Evolutionary conservation across 331 rosid genomes (phyloP), one percentile per base, ranked within the genome.

Genomic region (Malus hybrid): DNA sequence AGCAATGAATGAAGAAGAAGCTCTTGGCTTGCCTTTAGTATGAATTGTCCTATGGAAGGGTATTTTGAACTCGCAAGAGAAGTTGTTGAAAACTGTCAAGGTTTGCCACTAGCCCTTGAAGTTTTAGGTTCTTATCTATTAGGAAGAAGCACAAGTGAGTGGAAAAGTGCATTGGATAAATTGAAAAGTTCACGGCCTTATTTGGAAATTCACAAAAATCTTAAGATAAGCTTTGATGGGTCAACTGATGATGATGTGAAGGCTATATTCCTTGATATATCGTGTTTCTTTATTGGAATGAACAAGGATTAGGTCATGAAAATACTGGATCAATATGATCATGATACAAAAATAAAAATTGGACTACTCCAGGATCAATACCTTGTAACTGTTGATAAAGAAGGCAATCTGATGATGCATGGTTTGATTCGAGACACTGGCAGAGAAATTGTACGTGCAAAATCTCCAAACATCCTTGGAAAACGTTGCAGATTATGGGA

Each of bases 361-460:
- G 29, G 29, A 28, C 3, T 64, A 4, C 82, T 83, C 7, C n/a
- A 60, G 20, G 19, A 64, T 0, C 71, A 56, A 6, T 36, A 67
- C 32, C 82, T 86, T 44, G 4, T 83, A n/a, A 78, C 52, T 0
- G 19, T 81, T 7, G 22, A 60, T 10, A 65, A 48, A 59, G 27
- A 33, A 0, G 79, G 42, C 57, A 79, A 83, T 19, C 64, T 32
- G 14, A 67, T 72, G 64, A 82, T 85, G 86, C 88, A 85, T 73
- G 67, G 79, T 76, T 69, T 73, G 55, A 18, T 85, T 11, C 72
- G 76, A 10, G 82, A 81, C 31, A 80, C 77, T 78, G 83, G 85
- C 6, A 70, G 78, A 52, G 81, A 79, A 55, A 75, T 85, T 11
- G 62, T 85, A 28, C 68, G 27, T 5, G 70, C 55, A 9, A 6